Evolutionary conservation across 306 rosid species (phyloP).

Genomic region (Neltuma alba): DNA sequence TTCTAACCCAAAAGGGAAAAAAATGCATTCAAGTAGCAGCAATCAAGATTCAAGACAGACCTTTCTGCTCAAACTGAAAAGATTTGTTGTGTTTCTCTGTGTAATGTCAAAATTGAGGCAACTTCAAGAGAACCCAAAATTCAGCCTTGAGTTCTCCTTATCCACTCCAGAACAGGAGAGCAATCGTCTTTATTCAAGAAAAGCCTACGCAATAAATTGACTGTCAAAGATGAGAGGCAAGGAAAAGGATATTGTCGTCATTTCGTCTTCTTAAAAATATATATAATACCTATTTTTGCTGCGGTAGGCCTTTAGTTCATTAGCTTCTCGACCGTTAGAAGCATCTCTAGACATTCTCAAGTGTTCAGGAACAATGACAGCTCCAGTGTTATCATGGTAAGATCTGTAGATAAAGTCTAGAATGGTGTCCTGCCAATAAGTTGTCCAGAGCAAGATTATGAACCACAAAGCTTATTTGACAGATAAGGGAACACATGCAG

Average conservation of each 20-base stretch:
- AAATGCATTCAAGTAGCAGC: neutral
- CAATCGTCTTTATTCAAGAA: constrained; percentile 76
- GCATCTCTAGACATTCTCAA: constrained; percentile 64
- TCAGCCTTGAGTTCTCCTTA: constrained; percentile 51
- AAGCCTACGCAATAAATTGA: constrained; percentile 55
- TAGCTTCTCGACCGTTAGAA: constrained; percentile 52
- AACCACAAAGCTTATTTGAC: neutral
- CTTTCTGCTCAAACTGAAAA: constrained; percentile 27
- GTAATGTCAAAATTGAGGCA: constrained; percentile 22
- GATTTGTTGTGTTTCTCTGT: neutral
- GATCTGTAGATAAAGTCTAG: constrained; percentile 65
- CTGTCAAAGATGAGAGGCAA: neutral
- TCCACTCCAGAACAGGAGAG: constrained; percentile 73
- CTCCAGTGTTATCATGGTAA: constrained; percentile 57
- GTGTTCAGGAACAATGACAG: constrained; percentile 58
- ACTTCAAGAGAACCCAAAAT: constrained; percentile 33
- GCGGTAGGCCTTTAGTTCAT: constrained; percentile 62
- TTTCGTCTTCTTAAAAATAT: neutral
- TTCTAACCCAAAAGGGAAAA: neutral
- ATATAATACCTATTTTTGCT: constrained; percentile 75
- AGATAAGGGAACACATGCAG: neutral
- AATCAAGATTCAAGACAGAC: constrained; percentile 22
- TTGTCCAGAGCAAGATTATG: constrained; percentile 18
- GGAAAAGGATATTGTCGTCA: constrained; percentile 7
- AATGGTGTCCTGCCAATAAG: constrained; percentile 65